Base-by-base conservation (phyloP, 306 rosid species). In the Malus asiatica region DNA sequence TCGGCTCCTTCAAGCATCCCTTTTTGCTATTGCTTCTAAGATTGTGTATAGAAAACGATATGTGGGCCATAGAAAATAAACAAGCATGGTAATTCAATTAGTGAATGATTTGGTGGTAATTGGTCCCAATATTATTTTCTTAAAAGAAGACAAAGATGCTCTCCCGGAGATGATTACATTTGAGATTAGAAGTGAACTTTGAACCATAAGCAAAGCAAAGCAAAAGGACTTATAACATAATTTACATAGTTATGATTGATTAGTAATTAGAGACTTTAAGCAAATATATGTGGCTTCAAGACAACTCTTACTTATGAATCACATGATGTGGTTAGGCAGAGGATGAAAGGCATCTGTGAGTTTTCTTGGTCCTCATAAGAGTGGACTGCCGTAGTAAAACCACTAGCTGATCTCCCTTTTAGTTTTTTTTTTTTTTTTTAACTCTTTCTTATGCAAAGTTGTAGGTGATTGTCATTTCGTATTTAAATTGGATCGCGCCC, bases 141-240 rank as follows among this genome's bases (percentile, higher is more conserved):
- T 9, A 59, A 59, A 59, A n/a, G 30, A 77, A 72, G 11, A 63
- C 52, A 25, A 81, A 57, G 57, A 76, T 70, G 19, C 68, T 40
- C 16, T 3, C 35, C 16, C 12, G 4, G 46, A 30, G 23, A 51
- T 16, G 62, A 40, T 40, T 40, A 2, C 44, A 40, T 40, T 40
- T 40, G 44, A 40, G 44, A 38, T 40, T 40, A 40, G 9, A 40
- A 53, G 80, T 70, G 70, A 79, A 72, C 58, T 75, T 46, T 78
- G 71, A 61, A 25, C 52, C 40, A 71, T 45, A 82, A 85, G 82
- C 84, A 78, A 85, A 61, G 66, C 35, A 25, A 82, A 85, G 80
- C 84, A 78, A 85, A 61, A 20, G 10, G 11, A 48, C 53, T 48
- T 48, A 15, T 15, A 48, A 4, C 16, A 48, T 1, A 15, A 4